Percentiles rank a stretch among this genome's conserved stretches.
These are phyloP conservation scores for Zoysia pacifica DNA, from an alignment of 176 grass and related monocot species.

Conservation along the genomic window DNA sequence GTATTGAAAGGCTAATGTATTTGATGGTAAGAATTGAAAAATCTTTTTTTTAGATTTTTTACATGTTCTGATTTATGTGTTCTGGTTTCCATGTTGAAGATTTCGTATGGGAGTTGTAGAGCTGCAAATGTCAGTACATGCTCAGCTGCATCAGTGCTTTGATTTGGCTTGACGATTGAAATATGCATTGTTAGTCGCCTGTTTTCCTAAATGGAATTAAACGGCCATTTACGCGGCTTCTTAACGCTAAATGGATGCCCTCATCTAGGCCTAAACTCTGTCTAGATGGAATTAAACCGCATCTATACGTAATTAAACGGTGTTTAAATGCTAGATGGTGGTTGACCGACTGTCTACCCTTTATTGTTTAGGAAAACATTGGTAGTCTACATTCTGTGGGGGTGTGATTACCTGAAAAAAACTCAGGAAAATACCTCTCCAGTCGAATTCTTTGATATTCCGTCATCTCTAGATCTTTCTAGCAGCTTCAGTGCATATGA, in stretches of 20 bases:
- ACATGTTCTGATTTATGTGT: not conserved
- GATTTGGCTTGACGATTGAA: not conserved
- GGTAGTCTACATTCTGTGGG: not conserved
- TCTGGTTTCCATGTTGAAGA: not conserved
- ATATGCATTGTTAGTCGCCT: not conserved
- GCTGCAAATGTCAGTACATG: not conserved
- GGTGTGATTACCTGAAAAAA: not conserved
- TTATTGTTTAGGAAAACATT: too few species aligned
- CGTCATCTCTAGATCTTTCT: not conserved
- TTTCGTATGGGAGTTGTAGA: not conserved
- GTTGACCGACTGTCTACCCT: too few species aligned
- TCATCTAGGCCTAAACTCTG: too few species aligned
- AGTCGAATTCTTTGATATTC: not conserved
- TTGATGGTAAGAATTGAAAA: too few species aligned
- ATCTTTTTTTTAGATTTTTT: not conserved
- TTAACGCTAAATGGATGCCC: too few species aligned
- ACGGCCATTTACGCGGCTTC: too few species aligned
- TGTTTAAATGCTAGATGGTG: too few species aligned
- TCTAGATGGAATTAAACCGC: too few species aligned
- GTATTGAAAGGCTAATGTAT: too few species aligned
- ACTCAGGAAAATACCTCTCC: not conserved
- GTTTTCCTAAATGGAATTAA: too few species aligned
- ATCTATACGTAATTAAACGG: too few species aligned
- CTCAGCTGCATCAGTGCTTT: conserved; percentile 4
- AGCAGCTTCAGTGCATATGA: not conserved